These are phyloP conservation scores for Knoxia roxburghii DNA, from an alignment of 257 asterid species.

Conservation along the genomic window DNA sequence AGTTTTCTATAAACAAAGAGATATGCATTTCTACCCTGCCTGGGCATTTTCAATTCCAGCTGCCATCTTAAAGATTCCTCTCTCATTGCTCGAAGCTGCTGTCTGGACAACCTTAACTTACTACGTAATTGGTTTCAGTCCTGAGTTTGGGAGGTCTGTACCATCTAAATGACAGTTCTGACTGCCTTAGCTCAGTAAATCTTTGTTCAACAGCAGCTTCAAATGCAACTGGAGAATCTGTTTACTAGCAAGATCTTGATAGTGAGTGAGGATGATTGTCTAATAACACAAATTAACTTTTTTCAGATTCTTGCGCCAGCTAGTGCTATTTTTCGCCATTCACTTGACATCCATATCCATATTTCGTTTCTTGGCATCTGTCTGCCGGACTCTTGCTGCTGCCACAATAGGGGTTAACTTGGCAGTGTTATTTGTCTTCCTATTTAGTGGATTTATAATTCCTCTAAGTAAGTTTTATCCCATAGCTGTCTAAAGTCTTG, in stretches of 20 bases:
- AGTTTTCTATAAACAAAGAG: slow-evolving; percentile 52
- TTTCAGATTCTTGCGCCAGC: slow-evolving; percentile 52
- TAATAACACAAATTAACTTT: background rate
- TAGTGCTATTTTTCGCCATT: slow-evolving; percentile 38
- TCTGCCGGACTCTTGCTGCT: slow-evolving; percentile 40
- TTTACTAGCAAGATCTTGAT: background rate
- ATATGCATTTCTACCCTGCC: slow-evolving; percentile 45
- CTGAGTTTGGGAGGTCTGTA: slow-evolving; percentile 62
- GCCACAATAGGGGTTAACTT: slow-evolving; percentile 44
- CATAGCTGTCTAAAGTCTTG: background rate
- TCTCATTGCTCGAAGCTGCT: slow-evolving; percentile 40
- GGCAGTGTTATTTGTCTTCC: slow-evolving; percentile 29
- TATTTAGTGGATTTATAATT: slow-evolving; percentile 58
- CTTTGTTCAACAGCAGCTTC: background rate
- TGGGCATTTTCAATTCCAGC: slow-evolving; percentile 57
- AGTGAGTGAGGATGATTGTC: background rate
- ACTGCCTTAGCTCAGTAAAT: background rate
- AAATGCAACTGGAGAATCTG: background rate
- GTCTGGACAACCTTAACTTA: slow-evolving; percentile 58
- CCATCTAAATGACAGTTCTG: background rate
- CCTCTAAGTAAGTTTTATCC: slow-evolving; percentile 39
- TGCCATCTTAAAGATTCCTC: slow-evolving; percentile 44
- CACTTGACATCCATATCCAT: slow-evolving; percentile 56
- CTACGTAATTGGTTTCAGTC: slow-evolving; percentile 44
- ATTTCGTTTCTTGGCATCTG: slow-evolving; percentile 61